Evolutionary conservation across 1,139 yeast genomes (phyloP).

Genomic region (Blastobotrys buckinghamii): DNA sequence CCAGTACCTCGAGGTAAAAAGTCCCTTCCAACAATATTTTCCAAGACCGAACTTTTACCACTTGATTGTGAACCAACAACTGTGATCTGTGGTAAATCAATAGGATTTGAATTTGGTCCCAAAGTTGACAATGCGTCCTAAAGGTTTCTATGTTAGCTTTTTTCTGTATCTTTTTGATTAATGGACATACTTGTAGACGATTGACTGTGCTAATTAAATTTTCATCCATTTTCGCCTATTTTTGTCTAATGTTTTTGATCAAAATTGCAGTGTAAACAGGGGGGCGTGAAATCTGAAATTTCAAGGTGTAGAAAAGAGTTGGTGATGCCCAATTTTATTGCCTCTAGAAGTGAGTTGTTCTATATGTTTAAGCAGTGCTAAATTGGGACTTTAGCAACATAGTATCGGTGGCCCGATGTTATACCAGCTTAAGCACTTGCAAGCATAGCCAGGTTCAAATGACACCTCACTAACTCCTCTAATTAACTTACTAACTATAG

Average conservation of each 20-base stretch:
- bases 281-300: too few species aligned
- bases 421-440: too few species aligned
- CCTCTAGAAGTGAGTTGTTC: too few species aligned
- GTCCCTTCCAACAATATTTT: slow-evolving; percentile 92
- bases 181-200: slow-evolving; percentile 62
- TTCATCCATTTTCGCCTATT: slow-evolving; percentile 15
- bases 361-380: too few species aligned
- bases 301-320: too few species aligned
- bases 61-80: slow-evolving; percentile 95
- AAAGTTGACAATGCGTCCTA: slow-evolving; percentile 92
- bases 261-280: too few species aligned
- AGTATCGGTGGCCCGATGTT: too few species aligned
- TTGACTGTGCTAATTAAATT: slow-evolving; percentile 58
- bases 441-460: too few species aligned
- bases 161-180: slow-evolving; percentile 18
- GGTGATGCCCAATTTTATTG: too few species aligned
- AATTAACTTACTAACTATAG: too few species aligned
- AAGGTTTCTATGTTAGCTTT: slow-evolving; percentile 32
- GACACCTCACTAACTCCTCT: too few species aligned
- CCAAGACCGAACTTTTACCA: slow-evolving; percentile 90
- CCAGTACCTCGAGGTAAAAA: slow-evolving; percentile 95
- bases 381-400: too few species aligned
- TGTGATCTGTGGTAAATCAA: slow-evolving; percentile 90
- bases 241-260: background rate
- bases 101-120: slow-evolving; percentile 48